Base-by-base conservation (phyloP, 257 asterid genomes). In the Solanum appendiculatum region DNA sequence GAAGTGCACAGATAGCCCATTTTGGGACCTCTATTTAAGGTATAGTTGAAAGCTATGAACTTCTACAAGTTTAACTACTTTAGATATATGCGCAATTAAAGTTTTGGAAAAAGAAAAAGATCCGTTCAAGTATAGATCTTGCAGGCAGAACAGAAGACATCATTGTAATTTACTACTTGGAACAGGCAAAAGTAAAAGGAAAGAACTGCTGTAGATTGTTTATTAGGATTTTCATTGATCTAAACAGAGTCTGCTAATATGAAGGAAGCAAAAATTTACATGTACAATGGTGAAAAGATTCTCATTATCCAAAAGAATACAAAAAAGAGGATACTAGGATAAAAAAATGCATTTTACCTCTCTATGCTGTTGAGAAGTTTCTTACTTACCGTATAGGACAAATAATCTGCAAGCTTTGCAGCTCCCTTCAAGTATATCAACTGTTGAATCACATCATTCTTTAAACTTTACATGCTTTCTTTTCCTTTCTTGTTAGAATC, bases 401-500 rank as follows among this genome's bases (percentile, higher is more conserved):
- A 84, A 84, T 48, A 63, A 77, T 84, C 85, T 58, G 89, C 86
- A 73, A 44, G 34, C 56, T 83, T 72, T 84, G 92, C 88, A 81
- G 89, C 88, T 80, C 66, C 66, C 84, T 46, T 80, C 40, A 80
- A 80, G 85, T 80, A 80, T 80, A 90, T 77, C 87, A 80, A 86
- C 87, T 89, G 86, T 46, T 25, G 63, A 75, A 75, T 75, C 34
- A 11, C 83, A 13, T 75, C 58, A n/a, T 75, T 75, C 83, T n/a
- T 40, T 77, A 70, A 70, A 86, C 81, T 63, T 90, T 87, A 91
- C 91, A 93, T 34, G 73, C 90, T 90, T 72, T 86, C 92, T 86
- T 66, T 90, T 86, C 92, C 93, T 91, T 90, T 91, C 72, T 89
- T 93, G 21, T 90, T 83, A 77, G 88, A 86, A 75, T 89, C 93